phyloP scores from a whole-genome alignment of 2,329 filamentous ascomycete genomes.

The Trichoderma citrinoviride region DNA sequence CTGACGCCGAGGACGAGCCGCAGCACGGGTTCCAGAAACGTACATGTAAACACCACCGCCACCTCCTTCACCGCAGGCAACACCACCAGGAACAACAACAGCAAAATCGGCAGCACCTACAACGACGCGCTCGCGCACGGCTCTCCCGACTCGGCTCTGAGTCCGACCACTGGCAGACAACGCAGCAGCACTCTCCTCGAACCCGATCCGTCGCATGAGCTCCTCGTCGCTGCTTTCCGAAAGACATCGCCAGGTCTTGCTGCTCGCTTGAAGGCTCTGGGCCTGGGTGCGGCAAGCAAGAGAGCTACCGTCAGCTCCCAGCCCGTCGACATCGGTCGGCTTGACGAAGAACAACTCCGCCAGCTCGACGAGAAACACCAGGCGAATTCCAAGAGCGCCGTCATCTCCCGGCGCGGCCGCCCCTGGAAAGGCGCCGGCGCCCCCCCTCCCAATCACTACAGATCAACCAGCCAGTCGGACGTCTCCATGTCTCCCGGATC shows the following conservation, averaged over 20 bases:
- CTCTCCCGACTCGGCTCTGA: not conserved
- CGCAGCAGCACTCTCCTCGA: conserved; percentile 17
- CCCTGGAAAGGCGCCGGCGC: conserved; percentile 67
- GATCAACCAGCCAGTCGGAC: conserved; percentile 25
- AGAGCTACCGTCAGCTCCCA: conserved; percentile 34
- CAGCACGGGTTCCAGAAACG: not conserved
- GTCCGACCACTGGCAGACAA: conserved; percentile 7
- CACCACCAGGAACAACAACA: conserved; percentile 22
- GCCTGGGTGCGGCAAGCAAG: conserved; percentile 49
- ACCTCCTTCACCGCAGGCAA: not conserved
- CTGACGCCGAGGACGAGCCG: conserved; percentile 1
- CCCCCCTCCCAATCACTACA: conserved; percentile 26
- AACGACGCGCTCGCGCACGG: conserved; percentile 1
- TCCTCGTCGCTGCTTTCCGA: conserved; percentile 40
- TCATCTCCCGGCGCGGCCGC: conserved; percentile 64
- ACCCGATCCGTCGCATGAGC: conserved; percentile 29
- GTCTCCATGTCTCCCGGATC: conserved; percentile 29
- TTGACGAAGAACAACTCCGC: conserved; percentile 67
- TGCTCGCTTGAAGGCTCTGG: conserved; percentile 62
- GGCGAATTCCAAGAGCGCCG: conserved; percentile 48
- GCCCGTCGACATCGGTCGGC: conserved; percentile 58
- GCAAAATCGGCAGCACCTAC: conserved; percentile 10
- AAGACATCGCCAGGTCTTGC: conserved; percentile 64
- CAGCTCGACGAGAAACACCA: conserved; percentile 67
- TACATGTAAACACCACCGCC: not conserved